Base-by-base conservation (phyloP, 202 grass and related monocot species). In the Tripidium arundinaceum region DNA sequence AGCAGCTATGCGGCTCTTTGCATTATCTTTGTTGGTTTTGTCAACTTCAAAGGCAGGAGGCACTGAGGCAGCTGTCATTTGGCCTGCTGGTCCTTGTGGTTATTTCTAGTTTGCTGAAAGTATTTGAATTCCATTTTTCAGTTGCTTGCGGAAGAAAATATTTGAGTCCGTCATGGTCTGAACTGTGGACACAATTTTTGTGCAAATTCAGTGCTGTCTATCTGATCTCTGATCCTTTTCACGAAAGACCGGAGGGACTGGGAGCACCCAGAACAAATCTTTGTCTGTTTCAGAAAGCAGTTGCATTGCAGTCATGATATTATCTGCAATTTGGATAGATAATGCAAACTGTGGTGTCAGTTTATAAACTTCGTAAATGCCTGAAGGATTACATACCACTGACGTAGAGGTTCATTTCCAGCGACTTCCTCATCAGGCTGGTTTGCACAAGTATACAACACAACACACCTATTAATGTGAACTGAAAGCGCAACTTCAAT, bases 91-190 rank as follows among this genome's bases (percentile, higher is more conserved):
- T 47, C 5, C 2, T 9, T 13, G 27, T 42, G 24, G n/a, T n/a
- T n/a, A 28, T 79, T 88, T 75, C n/a, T 49, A 40, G 12, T n/a
- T n/a, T n/a, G 27, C 21, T 14, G 21, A 83, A 62, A 5, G 41
- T 62, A 16, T 27, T 46, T 42, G 39, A 15, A 25, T 76, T 9
- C 18, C 0, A 39, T 13, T 37, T 12, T 76, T 66, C 29, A 59
- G 43, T 72, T 71, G 7, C 16, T 58, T 0, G 8, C 27, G 45
- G 26, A 34, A 3, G 55, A 65, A 67, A 79, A 43, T n/a, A 15
- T 18, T n/a, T 1, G 11, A 61, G 4, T 9, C 0, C 1, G 19
- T 68, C 62, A 37, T 34, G 37, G 1, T 34, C 57, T 46, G 14
- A 8, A 47, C 39, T 2, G 55, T 25, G n/a, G 12, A 43, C 46